A percentile compares a stretch with the other conserved stretches of the same genome.
phyloP scores from a whole-genome alignment of 257 asterid species.

The Gentiana straminea region DNA sequence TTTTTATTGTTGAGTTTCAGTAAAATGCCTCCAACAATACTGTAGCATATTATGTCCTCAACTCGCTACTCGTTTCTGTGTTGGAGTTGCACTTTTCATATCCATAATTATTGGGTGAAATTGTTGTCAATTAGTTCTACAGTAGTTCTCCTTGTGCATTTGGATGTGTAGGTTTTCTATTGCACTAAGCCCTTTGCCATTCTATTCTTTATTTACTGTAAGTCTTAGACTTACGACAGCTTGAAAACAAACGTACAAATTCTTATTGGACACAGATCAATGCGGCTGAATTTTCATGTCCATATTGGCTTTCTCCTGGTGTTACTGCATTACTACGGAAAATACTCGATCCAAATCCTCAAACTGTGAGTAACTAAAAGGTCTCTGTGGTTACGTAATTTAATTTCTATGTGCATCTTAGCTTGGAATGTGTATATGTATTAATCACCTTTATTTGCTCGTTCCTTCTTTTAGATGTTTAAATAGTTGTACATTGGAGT shows the following conservation, averaged over 20 bases:
- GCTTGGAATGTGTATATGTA: not conserved
- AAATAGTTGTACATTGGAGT: no score
- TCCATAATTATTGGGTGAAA: not conserved
- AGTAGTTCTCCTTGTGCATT: not conserved
- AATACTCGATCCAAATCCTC: slow-evolving; percentile 81
- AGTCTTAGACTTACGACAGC: not conserved
- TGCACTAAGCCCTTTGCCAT: not conserved
- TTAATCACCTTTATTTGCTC: not conserved
- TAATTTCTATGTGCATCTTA: not conserved
- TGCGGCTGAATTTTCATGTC: slow-evolving; percentile 81
- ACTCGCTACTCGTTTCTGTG: not conserved
- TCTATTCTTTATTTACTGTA: not conserved
- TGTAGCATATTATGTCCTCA: not conserved
- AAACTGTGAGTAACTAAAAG: slow-evolving; percentile 45
- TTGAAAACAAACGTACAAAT: slow-evolving; percentile 11
- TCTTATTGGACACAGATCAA: slow-evolving; percentile 40
- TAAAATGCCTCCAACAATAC: not conserved
- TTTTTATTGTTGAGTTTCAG: not conserved
- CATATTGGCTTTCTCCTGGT: slow-evolving; percentile 79
- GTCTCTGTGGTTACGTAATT: not conserved
- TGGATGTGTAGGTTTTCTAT: not conserved
- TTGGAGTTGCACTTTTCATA: not conserved
- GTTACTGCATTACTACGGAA: slow-evolving; percentile 54
- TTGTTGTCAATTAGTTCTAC: not conserved
- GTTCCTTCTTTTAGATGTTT: not conserved